Conservation (phyloP, 129 eudicot species). For the Flaveria brownii region DNA sequence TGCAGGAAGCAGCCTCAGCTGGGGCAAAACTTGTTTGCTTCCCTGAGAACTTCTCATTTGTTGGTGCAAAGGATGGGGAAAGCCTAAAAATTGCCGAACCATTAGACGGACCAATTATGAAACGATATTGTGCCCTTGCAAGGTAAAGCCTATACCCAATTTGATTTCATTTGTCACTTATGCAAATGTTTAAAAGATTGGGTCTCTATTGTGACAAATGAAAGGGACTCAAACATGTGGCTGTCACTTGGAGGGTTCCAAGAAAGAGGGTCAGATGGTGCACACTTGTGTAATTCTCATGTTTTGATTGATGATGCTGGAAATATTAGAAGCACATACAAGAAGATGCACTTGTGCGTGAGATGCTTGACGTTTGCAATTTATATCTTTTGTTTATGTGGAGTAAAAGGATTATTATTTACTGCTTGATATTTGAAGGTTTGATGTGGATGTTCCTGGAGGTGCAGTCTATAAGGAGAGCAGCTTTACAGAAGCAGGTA, state of each 20-base stretch:
- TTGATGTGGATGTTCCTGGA: conserved; percentile 94
- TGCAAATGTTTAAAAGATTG: conserved; percentile 9
- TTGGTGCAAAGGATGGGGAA: conserved; percentile 72
- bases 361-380: conserved; percentile 32
- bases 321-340: conserved; percentile 60
- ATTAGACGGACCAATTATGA: conserved; percentile 83
- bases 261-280: conserved; percentile 77
- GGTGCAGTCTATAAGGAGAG: conserved; percentile 92
- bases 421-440: conserved; percentile 50
- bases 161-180: background rate
- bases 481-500: conserved; percentile 93
- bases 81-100: conserved; percentile 79
- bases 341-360: conserved; percentile 85
- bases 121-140: conserved; percentile 80
- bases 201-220: conserved; percentile 5
- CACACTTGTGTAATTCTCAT: conserved; percentile 75
- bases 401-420: conserved; percentile 2
- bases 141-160: conserved; percentile 36
- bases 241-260: conserved; percentile 95
- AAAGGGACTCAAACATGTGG: conserved; percentile 90
- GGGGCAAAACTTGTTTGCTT: conserved; percentile 86
- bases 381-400: conserved; percentile 17
- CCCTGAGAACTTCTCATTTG: conserved; percentile 90
- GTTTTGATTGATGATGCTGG: conserved; percentile 83
- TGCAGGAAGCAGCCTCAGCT: conserved; percentile 86